These are phyloP conservation scores for Pulicaria dysenterica DNA, from an alignment of 129 eudicot species.

Conservation along the genomic window DNA sequence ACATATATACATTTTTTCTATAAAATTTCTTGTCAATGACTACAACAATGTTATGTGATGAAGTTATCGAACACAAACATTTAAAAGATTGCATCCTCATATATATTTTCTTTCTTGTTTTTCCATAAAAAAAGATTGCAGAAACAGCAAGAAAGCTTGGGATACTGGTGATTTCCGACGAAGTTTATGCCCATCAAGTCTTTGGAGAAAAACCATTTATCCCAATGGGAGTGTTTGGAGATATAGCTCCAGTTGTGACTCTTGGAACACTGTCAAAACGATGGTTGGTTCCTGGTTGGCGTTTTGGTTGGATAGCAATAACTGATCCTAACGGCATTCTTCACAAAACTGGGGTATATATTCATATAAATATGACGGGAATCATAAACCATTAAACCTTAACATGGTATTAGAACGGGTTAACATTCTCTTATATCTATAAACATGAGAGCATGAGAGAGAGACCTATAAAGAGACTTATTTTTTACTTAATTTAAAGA, in stretches of 20 bases:
- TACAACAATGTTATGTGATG: no score
- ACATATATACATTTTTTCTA: no score
- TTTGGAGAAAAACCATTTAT: constrained; percentile 53
- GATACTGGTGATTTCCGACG: constrained; percentile 54
- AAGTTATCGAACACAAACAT: no score
- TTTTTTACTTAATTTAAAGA: no score
- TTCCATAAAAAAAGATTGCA: constrained; percentile 38
- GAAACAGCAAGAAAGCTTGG: constrained; percentile 56
- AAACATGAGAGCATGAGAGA: no score
- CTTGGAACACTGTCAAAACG: constrained; percentile 58
- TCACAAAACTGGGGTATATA: constrained; percentile 45
- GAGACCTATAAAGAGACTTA: no score
- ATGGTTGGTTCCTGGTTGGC: constrained; percentile 68
- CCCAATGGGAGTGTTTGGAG: constrained; percentile 58
- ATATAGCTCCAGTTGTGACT: constrained; percentile 51
- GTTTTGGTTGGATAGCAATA: constrained; percentile 57
- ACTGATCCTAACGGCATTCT: constrained; percentile 44
- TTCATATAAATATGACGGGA: no score
- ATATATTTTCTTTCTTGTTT: not conserved
- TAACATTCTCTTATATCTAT: no score
- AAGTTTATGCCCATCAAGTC: constrained; percentile 55
- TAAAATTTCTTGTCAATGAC: no score
- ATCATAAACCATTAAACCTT: no score
- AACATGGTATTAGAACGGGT: no score
- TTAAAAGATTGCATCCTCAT: no score